A percentile compares a stretch with the other conserved stretches of the same genome.
Conservation (phyloP, 2,329 filamentous ascomycete species). For the Tolypocladium pustulatum region DNA sequence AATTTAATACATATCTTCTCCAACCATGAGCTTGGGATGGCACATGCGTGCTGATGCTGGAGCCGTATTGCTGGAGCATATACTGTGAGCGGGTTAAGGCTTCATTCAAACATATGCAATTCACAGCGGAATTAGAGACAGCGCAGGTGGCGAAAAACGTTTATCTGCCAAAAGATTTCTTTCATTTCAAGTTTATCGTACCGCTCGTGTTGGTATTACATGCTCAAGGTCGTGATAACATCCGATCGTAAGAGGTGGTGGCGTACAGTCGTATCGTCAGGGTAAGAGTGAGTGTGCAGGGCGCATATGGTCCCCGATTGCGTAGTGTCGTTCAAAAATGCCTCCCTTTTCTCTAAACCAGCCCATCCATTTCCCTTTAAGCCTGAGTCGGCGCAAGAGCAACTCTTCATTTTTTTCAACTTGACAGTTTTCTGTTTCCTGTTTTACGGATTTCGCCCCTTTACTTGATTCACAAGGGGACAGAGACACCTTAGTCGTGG, state of each 20-base stretch:
- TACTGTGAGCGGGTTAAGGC: background rate
- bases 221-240: background rate
- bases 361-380: background rate
- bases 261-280: background rate
- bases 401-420: background rate
- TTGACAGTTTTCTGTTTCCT: background rate
- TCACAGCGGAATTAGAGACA: background rate
- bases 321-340: background rate
- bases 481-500: slow-evolving; percentile 18
- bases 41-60: background rate
- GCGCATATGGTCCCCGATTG: background rate
- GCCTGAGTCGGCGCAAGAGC: background rate
- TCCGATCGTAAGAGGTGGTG: background rate
- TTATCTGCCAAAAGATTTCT: background rate
- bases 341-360: background rate
- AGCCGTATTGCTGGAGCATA: background rate
- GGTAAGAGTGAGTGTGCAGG: background rate
- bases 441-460: background rate
- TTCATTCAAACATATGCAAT: too few species aligned
- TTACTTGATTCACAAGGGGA: background rate
- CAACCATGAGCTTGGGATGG: background rate
- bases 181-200: background rate
- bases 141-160: background rate
- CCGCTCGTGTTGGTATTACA: background rate
- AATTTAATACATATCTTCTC: too few species aligned